phyloP scores from a whole-genome alignment of 306 rosid species.

The Acmispon strigosus region DNA sequence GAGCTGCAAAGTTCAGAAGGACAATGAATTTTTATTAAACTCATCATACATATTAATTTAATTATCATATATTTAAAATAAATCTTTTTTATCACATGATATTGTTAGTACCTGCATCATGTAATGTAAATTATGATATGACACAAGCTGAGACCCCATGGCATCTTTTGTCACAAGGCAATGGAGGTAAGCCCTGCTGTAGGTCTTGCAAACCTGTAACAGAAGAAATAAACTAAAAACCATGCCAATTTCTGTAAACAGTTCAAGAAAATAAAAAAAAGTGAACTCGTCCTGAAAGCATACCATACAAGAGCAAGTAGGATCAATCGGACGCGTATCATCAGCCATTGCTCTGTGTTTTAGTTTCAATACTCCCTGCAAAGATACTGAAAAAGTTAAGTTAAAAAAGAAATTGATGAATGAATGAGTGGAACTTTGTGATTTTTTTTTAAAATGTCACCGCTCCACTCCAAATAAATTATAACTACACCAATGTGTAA shows the following conservation, averaged over 20 bases:
- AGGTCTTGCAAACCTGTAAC: conserved; percentile 81
- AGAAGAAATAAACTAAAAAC: conserved; percentile 25
- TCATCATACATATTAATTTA: not conserved
- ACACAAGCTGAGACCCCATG: conserved; percentile 97
- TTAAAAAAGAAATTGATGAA: not conserved
- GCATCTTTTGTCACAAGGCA: conserved; percentile 94
- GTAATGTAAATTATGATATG: conserved; percentile 84
- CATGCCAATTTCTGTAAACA: not conserved
- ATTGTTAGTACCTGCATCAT: conserved; percentile 69
- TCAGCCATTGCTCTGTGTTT: conserved; percentile 82
- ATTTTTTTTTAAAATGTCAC: not conserved
- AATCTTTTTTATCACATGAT: not conserved
- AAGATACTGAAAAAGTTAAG: not conserved
- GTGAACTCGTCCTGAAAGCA: conserved; percentile 14
- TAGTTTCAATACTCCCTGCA: conserved; percentile 85
- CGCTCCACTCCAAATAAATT: not conserved
- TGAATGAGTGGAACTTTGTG: not conserved
- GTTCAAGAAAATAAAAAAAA: conserved; percentile 2
- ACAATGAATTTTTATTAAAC: not conserved
- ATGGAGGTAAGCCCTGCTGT: conserved; percentile 89
- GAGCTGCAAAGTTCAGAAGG: conserved; percentile 51
- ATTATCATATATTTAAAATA: not conserved
- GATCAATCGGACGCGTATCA: conserved; percentile 89
- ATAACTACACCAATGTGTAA: not conserved
- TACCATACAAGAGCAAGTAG: conserved; percentile 89